Evolutionary conservation across 1,139 yeast species (phyloP), one percentile per base, ranked within the genome.

Genomic region (Yamadazyma atlantica): DNA sequence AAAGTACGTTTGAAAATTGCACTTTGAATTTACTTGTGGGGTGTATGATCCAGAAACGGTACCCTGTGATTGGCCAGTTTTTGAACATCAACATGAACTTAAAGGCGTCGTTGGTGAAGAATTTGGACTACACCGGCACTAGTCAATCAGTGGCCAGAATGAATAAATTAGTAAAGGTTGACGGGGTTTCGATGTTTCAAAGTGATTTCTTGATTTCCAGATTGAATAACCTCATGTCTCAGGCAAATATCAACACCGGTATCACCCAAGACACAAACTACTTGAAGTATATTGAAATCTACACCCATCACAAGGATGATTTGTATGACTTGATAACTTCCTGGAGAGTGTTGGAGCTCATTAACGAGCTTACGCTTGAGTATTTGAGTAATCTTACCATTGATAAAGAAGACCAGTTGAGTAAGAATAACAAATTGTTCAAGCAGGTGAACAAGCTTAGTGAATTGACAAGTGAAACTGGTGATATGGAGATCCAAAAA

Each of bases 311-410:
- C 34, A 32, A 36, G 4, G 28, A 42, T 9, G 55, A 64, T 41
- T 55, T 58, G 25, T 69, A 59, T 41, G 56, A 51, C 1, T 39
- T 64, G 10, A 37, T 69, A 2, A 50, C 57, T 15, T 51, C 60
- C 21, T 69, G 74, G 74, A 62, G 75, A 50, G 37, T 69, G 2
- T 51, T 68, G 41, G 73, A 65, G 30, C 52, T 69, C 18, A 45
- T 62, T 12, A 60, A 66, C 40, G 62, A 63, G 39, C 55, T 69
- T 38, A 65, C 58, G 36, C 39, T 62, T 22, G 51, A 48, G 12
- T 66, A 60, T 39, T 57, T 69, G 45, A 49, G 54, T 12, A 44
- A 50, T 17, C 14, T 34, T 18, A 35, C 37, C 10, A 30, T 36
- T 18, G 48, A 45, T 14, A 49, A 50, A 18, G 49, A 49, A 13